Percentiles rank a stretch among this genome's conserved stretches.
Evolutionary conservation across 2,329 filamentous ascomycete genomes (phyloP).

Genomic region (Didymella exigua): DNA sequence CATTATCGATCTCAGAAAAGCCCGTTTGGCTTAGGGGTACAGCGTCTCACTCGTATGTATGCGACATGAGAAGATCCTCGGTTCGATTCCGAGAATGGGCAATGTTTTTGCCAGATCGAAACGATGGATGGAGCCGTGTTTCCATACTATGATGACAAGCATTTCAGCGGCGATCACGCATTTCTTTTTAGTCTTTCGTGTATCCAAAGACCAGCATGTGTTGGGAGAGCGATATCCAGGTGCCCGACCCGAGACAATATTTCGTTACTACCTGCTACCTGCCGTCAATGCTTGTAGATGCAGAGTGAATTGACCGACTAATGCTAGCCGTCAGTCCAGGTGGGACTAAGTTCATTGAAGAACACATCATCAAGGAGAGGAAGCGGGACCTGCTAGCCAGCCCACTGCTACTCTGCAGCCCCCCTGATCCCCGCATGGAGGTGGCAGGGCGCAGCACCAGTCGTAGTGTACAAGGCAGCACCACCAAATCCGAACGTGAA

Average conservation of each 20-base stretch:
- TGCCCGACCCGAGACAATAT: too few relatives aligned
- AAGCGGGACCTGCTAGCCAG: constrained; percentile 40
- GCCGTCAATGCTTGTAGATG: too few relatives aligned
- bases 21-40: constrained; percentile 31
- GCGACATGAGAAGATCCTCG: constrained; percentile 29
- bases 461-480: constrained; percentile 64
- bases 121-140: too few relatives aligned
- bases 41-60: constrained; percentile 32
- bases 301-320: too few relatives aligned
- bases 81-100: constrained; percentile 30
- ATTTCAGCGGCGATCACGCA: not conserved
- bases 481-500: constrained; percentile 58
- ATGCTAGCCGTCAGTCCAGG: not conserved
- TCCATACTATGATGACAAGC: too few relatives aligned
- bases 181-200: too few relatives aligned
- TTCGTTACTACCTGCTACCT: too few relatives aligned
- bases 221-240: too few relatives aligned
- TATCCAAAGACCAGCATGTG: too few relatives aligned
- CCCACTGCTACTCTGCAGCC: constrained; percentile 54
- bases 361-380: constrained; percentile 35
- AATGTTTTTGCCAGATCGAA: constrained; percentile 3
- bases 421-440: constrained; percentile 54
- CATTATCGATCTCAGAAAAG: not conserved
- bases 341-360: constrained; percentile 35
- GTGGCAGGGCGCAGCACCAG: constrained; percentile 52